phyloP scores from a whole-genome alignment of 768 basidiomycete genomes.

The Lactarius pseudohatsudake region DNA sequence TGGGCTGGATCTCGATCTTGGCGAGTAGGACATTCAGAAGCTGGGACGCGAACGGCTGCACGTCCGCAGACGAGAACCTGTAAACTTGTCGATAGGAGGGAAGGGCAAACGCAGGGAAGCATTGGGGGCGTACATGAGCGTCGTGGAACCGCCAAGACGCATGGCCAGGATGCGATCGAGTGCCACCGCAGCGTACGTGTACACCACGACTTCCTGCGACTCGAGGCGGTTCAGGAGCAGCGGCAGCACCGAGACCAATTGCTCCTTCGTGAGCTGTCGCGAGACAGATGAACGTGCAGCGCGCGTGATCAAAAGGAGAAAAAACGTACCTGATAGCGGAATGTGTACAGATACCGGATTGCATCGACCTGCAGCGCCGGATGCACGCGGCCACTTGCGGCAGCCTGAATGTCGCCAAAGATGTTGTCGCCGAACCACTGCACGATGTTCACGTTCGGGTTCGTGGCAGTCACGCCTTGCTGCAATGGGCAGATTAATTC shows the following conservation, averaged over 20 bases:
- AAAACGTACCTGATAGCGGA: conserved; percentile 82
- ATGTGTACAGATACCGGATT: conserved; percentile 91
- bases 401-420: conserved; percentile 79
- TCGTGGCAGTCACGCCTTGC: conserved; percentile 94
- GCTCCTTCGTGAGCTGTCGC: conserved; percentile 82
- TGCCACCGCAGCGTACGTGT: conserved; percentile 97
- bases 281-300: background rate
- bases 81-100: background rate
- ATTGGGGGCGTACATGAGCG: conserved; percentile 60
- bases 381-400: conserved; percentile 59
- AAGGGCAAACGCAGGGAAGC: background rate
- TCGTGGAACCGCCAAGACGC: conserved; percentile 58
- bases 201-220: conserved; percentile 87
- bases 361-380: conserved; percentile 95
- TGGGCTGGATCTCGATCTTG: conserved; percentile 75
- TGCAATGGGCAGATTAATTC: conserved; percentile 33
- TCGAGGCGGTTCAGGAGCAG: conserved; percentile 78
- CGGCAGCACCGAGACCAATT: conserved; percentile 88
- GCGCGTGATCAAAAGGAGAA: background rate
- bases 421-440: conserved; percentile 94
- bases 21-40: conserved; percentile 70
- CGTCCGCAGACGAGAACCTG: conserved; percentile 87
- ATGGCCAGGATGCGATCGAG: conserved; percentile 94
- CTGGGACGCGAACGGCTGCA: conserved; percentile 76
- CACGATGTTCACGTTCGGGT: conserved; percentile 89